These are phyloP conservation scores for Mucor mucedo DNA, from an alignment of 371 early-diverging fungal genomes.

Conservation along the genomic window DNA sequence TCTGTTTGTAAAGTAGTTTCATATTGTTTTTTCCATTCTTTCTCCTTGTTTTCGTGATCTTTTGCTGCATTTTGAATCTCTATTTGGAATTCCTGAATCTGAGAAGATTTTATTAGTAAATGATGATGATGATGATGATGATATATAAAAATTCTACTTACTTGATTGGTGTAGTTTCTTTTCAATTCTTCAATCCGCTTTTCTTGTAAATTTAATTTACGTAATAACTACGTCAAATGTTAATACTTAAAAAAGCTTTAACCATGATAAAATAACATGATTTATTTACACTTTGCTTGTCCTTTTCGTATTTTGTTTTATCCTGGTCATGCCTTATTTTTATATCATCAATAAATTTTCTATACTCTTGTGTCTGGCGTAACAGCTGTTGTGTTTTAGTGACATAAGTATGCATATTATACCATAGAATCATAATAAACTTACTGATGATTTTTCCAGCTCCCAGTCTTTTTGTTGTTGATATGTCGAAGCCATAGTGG, in stretches of 20 bases:
- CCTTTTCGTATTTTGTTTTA: slow-evolving; percentile 32
- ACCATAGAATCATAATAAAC: background rate
- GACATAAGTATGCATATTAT: background rate
- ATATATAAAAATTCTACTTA: background rate
- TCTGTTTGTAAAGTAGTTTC: slow-evolving; percentile 24
- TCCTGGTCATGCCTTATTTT: slow-evolving; percentile 27
- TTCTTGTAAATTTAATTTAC: slow-evolving; percentile 40
- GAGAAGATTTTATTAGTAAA: background rate
- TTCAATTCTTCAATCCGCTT: slow-evolving; percentile 12
- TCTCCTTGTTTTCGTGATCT: slow-evolving; percentile 18
- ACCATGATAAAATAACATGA: too few relatives aligned
- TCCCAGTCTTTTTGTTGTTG: slow-evolving; percentile 36
- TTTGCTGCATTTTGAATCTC: slow-evolving; percentile 22
- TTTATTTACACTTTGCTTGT: slow-evolving; percentile 33
- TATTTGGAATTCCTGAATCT: slow-evolving; percentile 17
- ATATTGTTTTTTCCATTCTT: slow-evolving; percentile 20
- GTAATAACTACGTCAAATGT: slow-evolving; percentile 30
- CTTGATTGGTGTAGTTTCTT: background rate
- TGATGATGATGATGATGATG: background rate
- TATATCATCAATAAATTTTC: slow-evolving; percentile 16
- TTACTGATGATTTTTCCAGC: slow-evolving; percentile 29
- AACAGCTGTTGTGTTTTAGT: slow-evolving; percentile 19
- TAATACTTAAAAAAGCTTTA: background rate
- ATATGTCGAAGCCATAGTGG: background rate
- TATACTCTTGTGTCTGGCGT: slow-evolving; percentile 30